Percentiles rank a stretch among this genome's conserved stretches.
These are phyloP conservation scores for Rhodotorula sp. DNA, from an alignment of 1,284 basidiomycete genomes.

Conservation along the genomic window DNA sequence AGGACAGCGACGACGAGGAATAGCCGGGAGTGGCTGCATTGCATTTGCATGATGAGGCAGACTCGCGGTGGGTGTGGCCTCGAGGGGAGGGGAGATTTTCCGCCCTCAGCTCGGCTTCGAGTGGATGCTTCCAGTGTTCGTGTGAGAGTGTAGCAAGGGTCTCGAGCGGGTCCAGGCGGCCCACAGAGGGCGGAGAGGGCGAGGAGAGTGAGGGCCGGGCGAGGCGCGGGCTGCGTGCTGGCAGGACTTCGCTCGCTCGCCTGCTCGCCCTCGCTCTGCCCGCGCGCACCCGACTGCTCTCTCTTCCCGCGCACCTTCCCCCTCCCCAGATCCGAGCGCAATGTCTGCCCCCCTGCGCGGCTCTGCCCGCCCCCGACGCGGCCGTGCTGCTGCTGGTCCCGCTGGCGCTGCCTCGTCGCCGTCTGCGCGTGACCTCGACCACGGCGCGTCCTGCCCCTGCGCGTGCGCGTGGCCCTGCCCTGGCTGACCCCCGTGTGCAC, in stretches of 20 bases:
- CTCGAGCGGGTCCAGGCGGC: too few relatives aligned
- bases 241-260: too few relatives aligned
- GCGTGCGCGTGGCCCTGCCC: neutral
- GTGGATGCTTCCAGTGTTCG: neutral
- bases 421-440: constrained; percentile 6
- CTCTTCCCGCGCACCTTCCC: neutral
- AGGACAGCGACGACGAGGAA: constrained; percentile 21
- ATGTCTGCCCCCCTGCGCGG: constrained; percentile 29
- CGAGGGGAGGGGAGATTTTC: neutral
- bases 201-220: neutral
- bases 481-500: neutral
- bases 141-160: neutral
- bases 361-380: constrained; percentile 28
- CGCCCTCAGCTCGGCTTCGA: neutral
- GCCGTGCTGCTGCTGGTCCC: constrained; percentile 21
- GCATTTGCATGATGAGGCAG: neutral
- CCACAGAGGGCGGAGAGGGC: too few relatives aligned
- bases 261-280: neutral
- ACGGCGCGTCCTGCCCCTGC: neutral
- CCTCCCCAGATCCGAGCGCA: neutral
- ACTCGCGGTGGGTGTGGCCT: too few relatives aligned
- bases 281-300: neutral
- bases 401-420: neutral
- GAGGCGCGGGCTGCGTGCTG: neutral
- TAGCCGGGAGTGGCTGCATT: neutral